Base-by-base conservation (phyloP, 148 eudicot genomes). In the Rheum nobile region DNA sequence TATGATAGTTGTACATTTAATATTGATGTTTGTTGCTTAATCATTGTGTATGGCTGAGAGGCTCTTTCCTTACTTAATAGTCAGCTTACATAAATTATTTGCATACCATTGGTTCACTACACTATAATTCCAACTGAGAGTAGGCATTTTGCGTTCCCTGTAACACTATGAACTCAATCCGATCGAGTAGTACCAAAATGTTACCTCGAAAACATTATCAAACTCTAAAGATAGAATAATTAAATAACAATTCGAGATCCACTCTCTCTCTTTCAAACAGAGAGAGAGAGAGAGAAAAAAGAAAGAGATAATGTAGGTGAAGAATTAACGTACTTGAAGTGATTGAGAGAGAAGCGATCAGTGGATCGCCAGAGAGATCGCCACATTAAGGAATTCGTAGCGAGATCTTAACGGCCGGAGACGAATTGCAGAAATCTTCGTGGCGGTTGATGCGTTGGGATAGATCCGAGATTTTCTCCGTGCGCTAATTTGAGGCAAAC, bases 301-400 rank as follows among this genome's bases (percentile, higher is more conserved):
- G 24, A 8, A 50, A n/a, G 17, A 50, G 24, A 50, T 5, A 19
- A 19, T 50, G 26, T 50, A 21, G 57, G 10, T 24, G 28, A 29
- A 34, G 39, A 34, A 65, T 4, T 41, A 71, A 69, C 73, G 70
- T 76, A 86, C 89, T 77, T 80, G 78, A 84, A 86, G 54, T 85
- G 75, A 12, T 71, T 79, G 77, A 83, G 84, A 73, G 88, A 85
- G 78, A 85, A 85, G 77, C 88, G 88, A 83, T 83, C 86, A 72
- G 78, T 52, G 44, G 88, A 71, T 63, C 83, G 88, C 88, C 88
- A 85, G 67, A 85, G 79, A 44, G 78, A 69, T 59, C 86, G 88
- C 79, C 83, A 85, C 84, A 83, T 85, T 26, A 67, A 48, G 29
- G 52, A 10, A 3, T n/a, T 32, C 22, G 63, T 11, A 21, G 0